A percentile compares a stretch with the other conserved stretches of the same genome.
These are phyloP conservation scores for Oryza australiensis DNA, from an alignment of 176 grass and related monocot species.

Conservation along the genomic window DNA sequence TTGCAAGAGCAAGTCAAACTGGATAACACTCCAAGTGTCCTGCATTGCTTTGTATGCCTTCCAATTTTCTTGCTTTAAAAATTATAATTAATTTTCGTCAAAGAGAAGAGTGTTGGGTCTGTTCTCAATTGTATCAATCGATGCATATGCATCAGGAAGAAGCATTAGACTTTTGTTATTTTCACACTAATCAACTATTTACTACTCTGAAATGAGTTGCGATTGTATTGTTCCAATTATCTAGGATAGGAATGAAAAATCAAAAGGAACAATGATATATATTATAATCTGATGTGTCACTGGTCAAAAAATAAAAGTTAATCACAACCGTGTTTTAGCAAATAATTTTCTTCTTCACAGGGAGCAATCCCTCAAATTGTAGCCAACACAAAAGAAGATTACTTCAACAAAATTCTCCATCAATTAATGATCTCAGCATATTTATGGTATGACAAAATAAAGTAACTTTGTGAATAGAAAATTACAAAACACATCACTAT, in stretches of 20 bases:
- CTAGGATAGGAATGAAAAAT: neutral
- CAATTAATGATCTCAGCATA: no score
- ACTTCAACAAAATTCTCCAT: no score
- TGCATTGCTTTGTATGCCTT: constrained; percentile 13
- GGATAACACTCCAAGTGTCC: neutral
- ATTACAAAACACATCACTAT: no score
- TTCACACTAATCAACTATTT: no score
- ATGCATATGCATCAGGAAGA: neutral
- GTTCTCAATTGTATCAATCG: neutral
- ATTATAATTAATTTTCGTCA: neutral
- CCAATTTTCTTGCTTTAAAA: neutral
- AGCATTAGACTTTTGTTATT: neutral
- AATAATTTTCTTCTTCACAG: no score
- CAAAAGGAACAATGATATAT: neutral
- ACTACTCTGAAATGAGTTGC: neutral
- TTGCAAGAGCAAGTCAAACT: no score
- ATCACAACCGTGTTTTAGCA: neutral
- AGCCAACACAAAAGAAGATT: no score
- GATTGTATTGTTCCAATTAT: neutral
- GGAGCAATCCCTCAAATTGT: no score
- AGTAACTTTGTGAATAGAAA: no score
- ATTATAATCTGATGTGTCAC: neutral
- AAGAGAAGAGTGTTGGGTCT: neutral
- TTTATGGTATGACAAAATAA: no score
- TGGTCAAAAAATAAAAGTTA: neutral